Evolutionary conservation across 1,139 yeast genomes (phyloP).

Genomic region (Yamadazyma pseudoaaseri): DNA sequence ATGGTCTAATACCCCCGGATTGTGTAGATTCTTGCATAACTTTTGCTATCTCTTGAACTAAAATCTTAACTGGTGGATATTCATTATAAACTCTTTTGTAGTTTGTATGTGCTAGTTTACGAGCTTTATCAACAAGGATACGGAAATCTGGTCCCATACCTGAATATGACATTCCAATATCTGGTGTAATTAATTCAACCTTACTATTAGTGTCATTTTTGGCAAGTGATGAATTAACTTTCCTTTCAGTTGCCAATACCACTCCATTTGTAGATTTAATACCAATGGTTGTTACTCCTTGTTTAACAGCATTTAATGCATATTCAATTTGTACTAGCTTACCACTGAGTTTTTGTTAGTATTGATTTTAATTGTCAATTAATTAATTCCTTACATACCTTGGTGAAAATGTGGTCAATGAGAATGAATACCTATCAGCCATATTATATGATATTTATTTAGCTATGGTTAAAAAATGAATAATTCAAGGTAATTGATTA

Average conservation of each 20-base stretch:
- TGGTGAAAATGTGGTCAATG: conserved; percentile 94
- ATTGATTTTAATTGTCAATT: conserved; percentile 9
- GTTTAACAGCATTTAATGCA: conserved; percentile 95
- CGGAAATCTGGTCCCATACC: conserved; percentile 99
- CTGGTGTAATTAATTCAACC: conserved; percentile 85
- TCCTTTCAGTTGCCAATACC: conserved; percentile 95
- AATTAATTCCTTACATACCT: conserved; percentile 54
- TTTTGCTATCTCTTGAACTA: conserved; percentile 93
- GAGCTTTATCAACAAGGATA: conserved; percentile 87
- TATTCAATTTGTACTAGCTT: conserved; percentile 97
- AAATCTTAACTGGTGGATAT: conserved; percentile 92
- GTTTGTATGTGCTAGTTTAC: conserved; percentile 89
- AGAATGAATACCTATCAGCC: conserved; percentile 98
- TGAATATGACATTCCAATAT: conserved; percentile 93
- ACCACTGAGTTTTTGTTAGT: conserved; percentile 52
- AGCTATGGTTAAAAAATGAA: too few species aligned
- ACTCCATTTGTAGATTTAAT: conserved; percentile 96
- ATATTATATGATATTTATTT: conserved; percentile 32
- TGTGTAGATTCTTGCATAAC: conserved; percentile 99
- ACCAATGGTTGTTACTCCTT: conserved; percentile 96
- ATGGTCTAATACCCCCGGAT: conserved; percentile 97
- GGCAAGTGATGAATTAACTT: conserved; percentile 75
- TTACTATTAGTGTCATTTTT: conserved; percentile 75
- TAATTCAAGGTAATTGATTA: too few species aligned
- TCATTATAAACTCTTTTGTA: conserved; percentile 94